phyloP scores from a whole-genome alignment of 2,329 filamentous ascomycete genomes.

The Ophiocordyceps camponoti-floridani region DNA sequence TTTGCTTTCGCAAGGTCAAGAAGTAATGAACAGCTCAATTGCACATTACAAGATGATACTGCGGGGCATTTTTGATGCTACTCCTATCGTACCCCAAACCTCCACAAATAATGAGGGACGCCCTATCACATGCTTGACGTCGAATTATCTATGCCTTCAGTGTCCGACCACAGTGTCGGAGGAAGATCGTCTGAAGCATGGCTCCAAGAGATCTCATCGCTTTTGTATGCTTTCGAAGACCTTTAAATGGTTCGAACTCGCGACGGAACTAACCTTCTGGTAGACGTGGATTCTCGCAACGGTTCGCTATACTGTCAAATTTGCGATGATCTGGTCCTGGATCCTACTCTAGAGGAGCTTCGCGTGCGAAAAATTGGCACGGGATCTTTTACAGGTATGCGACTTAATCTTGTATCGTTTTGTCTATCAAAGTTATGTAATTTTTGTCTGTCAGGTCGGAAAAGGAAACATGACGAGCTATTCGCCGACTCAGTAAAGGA shows the following conservation, averaged over 20 bases:
- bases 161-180: constrained; percentile 52
- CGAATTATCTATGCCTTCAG: constrained; percentile 56
- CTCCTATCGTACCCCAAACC: constrained; percentile 46
- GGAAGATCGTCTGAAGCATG: constrained; percentile 48
- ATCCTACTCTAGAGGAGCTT: constrained; percentile 61
- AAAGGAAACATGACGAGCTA: constrained; percentile 59
- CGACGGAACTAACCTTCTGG: constrained; percentile 8
- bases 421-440: background rate
- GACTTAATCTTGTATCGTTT: background rate
- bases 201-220: constrained; percentile 48
- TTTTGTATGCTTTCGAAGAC: constrained; percentile 46
- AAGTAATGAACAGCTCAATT: constrained; percentile 50
- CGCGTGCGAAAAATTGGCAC: constrained; percentile 52
- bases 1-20: constrained; percentile 42
- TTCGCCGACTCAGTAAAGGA: constrained; percentile 47
- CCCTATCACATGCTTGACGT: constrained; percentile 41
- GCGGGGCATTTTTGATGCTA: constrained; percentile 50
- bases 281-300: constrained; percentile 61
- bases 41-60: constrained; percentile 56
- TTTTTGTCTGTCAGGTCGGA: constrained; percentile 33
- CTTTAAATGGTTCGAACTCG: background rate
- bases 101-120: constrained; percentile 38
- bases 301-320: constrained; percentile 65
- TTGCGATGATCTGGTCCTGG: constrained; percentile 70
- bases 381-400: constrained; percentile 44